These are phyloP conservation scores for Heterobasidion occidentale DNA, from an alignment of 1,284 basidiomycete genomes.

Conservation along the genomic window DNA sequence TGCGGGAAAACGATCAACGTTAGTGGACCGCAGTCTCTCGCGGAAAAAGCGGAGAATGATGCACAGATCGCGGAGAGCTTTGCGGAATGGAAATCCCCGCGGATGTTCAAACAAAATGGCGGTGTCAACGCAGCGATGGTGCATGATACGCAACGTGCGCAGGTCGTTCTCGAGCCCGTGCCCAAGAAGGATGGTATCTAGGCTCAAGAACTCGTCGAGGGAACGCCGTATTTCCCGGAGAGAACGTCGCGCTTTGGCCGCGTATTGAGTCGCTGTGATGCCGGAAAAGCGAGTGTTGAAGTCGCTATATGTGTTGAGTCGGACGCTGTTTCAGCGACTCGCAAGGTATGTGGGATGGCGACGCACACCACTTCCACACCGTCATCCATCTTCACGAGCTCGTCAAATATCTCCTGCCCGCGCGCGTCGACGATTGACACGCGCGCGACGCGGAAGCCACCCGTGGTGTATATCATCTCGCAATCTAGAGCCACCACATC, in stretches of 20 bases:
- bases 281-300: conserved; percentile 90
- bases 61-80: conserved; percentile 75
- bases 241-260: conserved; percentile 50
- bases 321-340: conserved; percentile 6
- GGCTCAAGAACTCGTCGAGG: conserved; percentile 63
- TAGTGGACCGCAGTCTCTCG: background rate
- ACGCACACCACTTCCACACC: conserved; percentile 74
- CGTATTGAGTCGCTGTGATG: conserved; percentile 55
- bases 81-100: conserved; percentile 70
- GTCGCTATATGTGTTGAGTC: conserved; percentile 44
- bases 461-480: conserved; percentile 91
- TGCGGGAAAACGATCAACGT: conserved; percentile 19
- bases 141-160: conserved; percentile 79
- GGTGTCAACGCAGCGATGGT: conserved; percentile 78
- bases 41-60: conserved; percentile 17
- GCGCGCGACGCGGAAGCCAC: conserved; percentile 80
- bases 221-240: conserved; percentile 60
- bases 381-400: conserved; percentile 73
- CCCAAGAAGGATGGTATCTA: conserved; percentile 78
- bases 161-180: conserved; percentile 88
- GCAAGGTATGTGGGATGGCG: conserved; percentile 2
- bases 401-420: conserved; percentile 72
- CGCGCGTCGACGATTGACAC: conserved; percentile 78
- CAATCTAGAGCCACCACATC: conserved; percentile 84
- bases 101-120: conserved; percentile 78